Evolutionary conservation across 441 rosid species (phyloP), one percentile per base, ranked within the genome.

Genomic region (Populus hybrid): DNA sequence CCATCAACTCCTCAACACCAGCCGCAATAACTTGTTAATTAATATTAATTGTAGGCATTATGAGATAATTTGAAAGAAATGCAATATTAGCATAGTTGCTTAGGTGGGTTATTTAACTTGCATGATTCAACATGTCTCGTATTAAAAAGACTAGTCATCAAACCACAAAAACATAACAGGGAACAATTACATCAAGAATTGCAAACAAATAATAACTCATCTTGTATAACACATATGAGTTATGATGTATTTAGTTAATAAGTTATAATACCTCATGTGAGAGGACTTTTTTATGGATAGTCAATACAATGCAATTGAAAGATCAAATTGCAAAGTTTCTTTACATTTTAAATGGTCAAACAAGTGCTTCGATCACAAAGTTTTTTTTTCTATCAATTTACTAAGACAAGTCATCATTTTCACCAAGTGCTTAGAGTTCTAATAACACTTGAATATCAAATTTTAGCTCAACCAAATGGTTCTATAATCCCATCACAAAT

Each of bases 281-380:
- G 38, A 69, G 38, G 23, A 4, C 24, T n/a, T 69, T 2, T 14
- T 69, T 36, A 69, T 18, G 21, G 46, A 35, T 35, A 35, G 10
- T 69, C 23, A n/a, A 34, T 69, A 5, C 7, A 35, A 23, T 69
- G 8, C 12, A 5, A 14, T 20, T 20, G 24, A n/a, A 20, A 18
- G 53, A 69, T n/a, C 72, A 36, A 69, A 12, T 35, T 70, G 32
- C 9, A 70, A 36, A 70, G 14, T 70, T 70, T 69, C 7, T 69
- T 10, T 1, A 36, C 30, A 69, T 69, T 38, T 36, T 70, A 38
- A 16, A 8, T 36, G 50, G 40, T 21, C 5, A 21, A n/a, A 10
- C 21, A n/a, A 3, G 7, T 9, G 12, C n/a, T 5, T 42, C 20
- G 10, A 3, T 1, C 1, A 10, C 1, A 34, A 1, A 69, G 11